Evolutionary conservation across 371 early-diverging fungal species (phyloP).

Genomic region (Rhizopus microsporus): DNA sequence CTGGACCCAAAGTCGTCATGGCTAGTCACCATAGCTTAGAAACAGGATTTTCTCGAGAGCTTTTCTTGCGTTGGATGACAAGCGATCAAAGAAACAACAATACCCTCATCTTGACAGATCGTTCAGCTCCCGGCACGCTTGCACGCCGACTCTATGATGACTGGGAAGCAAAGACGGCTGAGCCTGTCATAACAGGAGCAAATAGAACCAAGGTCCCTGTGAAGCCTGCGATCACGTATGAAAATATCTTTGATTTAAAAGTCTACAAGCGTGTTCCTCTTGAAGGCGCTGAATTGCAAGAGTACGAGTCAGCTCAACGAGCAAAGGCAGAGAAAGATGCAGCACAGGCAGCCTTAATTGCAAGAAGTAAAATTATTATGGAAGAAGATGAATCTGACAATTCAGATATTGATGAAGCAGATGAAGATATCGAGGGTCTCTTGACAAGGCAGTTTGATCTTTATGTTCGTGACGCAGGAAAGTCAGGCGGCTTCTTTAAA

Average conservation of each 20-base stretch:
- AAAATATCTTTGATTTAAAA: conserved; percentile 41
- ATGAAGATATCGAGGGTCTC: conserved; percentile 59
- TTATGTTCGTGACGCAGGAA: conserved; percentile 73
- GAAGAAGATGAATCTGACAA: conserved; percentile 76
- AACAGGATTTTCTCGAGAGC: conserved; percentile 77
- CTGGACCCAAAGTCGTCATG: conserved; percentile 82
- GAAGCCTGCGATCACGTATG: conserved; percentile 51
- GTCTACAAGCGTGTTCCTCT: conserved; percentile 69
- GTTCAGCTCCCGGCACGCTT: conserved; percentile 73
- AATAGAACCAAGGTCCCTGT: conserved; percentile 30
- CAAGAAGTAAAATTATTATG: conserved; percentile 66
- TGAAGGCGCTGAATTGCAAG: conserved; percentile 85
- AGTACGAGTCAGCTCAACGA: conserved; percentile 63
- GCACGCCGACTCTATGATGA: conserved; percentile 71
- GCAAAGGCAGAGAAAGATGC: conserved; percentile 71
- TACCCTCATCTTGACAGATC: conserved; percentile 76
- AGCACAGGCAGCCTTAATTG: conserved; percentile 71
- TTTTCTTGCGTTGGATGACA: conserved; percentile 75
- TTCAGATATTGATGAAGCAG: conserved; percentile 65
- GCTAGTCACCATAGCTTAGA: conserved; percentile 80
- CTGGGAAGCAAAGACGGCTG: conserved; percentile 52
- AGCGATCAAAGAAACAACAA: conserved; percentile 35
- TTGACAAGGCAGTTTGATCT: conserved; percentile 71
- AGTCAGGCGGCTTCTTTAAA: conserved; percentile 77
- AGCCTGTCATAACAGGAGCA: neutral